phyloP scores from a whole-genome alignment of 257 asterid genomes.

The Misopates orontium region DNA sequence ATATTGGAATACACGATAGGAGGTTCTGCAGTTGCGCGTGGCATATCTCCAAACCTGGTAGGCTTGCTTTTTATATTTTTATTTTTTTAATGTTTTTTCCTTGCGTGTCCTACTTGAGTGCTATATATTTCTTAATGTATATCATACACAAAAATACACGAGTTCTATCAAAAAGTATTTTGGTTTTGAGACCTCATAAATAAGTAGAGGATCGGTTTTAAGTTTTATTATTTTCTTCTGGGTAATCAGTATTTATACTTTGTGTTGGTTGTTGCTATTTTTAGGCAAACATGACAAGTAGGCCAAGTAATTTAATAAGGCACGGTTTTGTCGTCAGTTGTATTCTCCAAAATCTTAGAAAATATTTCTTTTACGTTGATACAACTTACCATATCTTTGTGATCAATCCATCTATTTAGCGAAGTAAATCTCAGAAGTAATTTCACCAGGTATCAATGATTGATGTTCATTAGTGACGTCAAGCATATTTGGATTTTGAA shows the following conservation, averaged over 20 bases:
- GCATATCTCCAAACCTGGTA: constrained; percentile 97
- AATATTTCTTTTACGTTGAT: too few relatives aligned
- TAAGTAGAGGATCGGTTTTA: not conserved
- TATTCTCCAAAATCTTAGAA: not conserved
- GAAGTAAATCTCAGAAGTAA: too few relatives aligned
- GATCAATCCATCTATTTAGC: too few relatives aligned
- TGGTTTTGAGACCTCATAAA: not conserved
- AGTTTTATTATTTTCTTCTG: not conserved
- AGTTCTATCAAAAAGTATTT: not conserved
- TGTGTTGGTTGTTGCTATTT: not conserved
- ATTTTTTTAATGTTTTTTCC: constrained; percentile 23
- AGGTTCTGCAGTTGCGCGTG: constrained; percentile 99
- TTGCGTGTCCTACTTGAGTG: constrained; percentile 13
- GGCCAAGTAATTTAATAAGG: not conserved
- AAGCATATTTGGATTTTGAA: not conserved
- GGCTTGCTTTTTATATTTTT: not conserved
- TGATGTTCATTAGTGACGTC: too few relatives aligned
- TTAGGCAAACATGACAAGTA: not conserved
- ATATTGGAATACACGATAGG: constrained; percentile 96
- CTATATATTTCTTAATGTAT: constrained; percentile 12
- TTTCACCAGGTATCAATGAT: too few relatives aligned
- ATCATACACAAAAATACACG: not conserved
- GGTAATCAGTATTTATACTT: constrained; percentile 1
- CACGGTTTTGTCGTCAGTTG: not conserved
- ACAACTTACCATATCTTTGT: too few relatives aligned